Base-by-base conservation (phyloP, 2,329 filamentous ascomycete genomes). In the Neopestalotiopsis sp. region DNA sequence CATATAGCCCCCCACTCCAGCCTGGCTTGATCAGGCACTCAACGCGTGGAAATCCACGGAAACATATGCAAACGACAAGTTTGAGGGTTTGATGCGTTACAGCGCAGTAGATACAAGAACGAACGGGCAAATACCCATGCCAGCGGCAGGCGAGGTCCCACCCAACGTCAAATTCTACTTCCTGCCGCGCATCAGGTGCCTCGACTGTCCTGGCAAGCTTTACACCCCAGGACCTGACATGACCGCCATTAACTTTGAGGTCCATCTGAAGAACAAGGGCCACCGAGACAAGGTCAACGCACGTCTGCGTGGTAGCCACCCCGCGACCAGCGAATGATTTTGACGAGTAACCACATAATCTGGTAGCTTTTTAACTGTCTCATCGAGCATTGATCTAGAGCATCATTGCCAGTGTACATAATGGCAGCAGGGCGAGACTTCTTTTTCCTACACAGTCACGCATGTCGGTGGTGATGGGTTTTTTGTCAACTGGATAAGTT, bases 61-160 rank as follows among this genome's bases (percentile, higher is more conserved):
- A 24, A 81, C 81, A 20, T 95, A 97, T 76, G 91, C 93, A 3
- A 88, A 91, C 74, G 94, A 98, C 79, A 87, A 88, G 38, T 98
- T 98, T 78, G 94, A 97, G 80, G 92, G 91, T 67, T 88, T 92
- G 28, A 99, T 99, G 96, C 94, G 94, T 70, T 95, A 97, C 81
- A 93, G 90, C 30, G 91, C 92, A 69, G 88, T 97, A 71, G 92
- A 97, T 79, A 88, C 88, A 12, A 85, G 88, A 63, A 95, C 92
- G 2, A 89, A 92, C 70, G 82, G 88, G 24, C 89, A 90, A 28
- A 86, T 92, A 65, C 84, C 90, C 49, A 81, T 78, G 75, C 86
- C 79, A 70, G 80, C 76, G 32, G 71, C 75, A 45, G 86, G 84
- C 49, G 84, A 87, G 9, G 82, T 87, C 9, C 91, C 87, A 67